Evolutionary conservation across 805 yeast genomes (phyloP).

Genomic region (Pichia cephalocereana): DNA sequence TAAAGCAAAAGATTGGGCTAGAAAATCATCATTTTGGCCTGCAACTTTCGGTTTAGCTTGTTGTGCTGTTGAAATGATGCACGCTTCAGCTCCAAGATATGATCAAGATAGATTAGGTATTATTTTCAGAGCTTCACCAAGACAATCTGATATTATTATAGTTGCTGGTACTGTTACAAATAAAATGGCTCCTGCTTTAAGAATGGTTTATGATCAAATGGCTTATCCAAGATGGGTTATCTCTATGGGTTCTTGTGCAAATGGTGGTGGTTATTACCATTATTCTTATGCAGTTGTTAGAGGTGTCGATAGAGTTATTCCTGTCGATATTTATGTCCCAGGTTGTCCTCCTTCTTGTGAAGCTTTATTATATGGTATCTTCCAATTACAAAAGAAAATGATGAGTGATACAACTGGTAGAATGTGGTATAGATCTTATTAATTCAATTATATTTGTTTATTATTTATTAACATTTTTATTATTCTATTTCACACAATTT

Average conservation of each 20-base stretch:
- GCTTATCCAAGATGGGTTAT: slow-evolving; percentile 93
- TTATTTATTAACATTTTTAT: too few species aligned
- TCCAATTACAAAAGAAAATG: slow-evolving; percentile 87
- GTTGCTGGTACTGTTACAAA: slow-evolving; percentile 88
- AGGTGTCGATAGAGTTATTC: slow-evolving; percentile 83
- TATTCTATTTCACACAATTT: too few species aligned
- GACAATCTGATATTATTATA: slow-evolving; percentile 87
- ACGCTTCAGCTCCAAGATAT: slow-evolving; percentile 80
- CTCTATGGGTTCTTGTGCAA: slow-evolving; percentile 91
- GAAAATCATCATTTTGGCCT: slow-evolving; percentile 91
- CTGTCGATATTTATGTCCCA: slow-evolving; percentile 85
- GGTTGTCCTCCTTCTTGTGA: slow-evolving; percentile 92
- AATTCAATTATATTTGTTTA: neutral
- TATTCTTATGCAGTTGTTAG: slow-evolving; percentile 83
- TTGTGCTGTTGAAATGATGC: slow-evolving; percentile 96
- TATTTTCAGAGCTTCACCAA: slow-evolving; percentile 88
- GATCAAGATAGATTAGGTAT: slow-evolving; percentile 90
- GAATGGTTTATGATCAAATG: slow-evolving; percentile 92
- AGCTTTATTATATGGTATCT: slow-evolving; percentile 84
- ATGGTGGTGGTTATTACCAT: slow-evolving; percentile 90
- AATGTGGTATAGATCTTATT: slow-evolving; percentile 68
- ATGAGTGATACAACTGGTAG: slow-evolving; percentile 71
- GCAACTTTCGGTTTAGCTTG: slow-evolving; percentile 88
- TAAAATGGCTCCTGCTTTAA: slow-evolving; percentile 88
- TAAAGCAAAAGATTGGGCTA: slow-evolving; percentile 81